Evolutionary conservation across 116 monocot species (phyloP).

Genomic region (Cymodocea nodosa): DNA sequence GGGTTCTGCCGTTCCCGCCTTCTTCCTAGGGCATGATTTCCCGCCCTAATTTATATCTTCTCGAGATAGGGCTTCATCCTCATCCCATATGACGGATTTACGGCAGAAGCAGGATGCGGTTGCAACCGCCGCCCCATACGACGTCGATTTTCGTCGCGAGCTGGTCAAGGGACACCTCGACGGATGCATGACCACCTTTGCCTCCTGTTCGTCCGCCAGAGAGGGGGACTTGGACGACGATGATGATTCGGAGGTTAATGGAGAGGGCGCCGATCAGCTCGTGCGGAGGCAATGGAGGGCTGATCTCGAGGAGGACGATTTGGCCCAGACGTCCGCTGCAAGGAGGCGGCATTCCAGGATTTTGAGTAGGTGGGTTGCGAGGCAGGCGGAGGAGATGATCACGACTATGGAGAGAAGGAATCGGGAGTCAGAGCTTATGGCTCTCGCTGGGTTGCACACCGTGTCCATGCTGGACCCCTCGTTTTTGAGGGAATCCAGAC

Average conservation of each 20-base stretch:
- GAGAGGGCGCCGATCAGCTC: constrained; percentile 17
- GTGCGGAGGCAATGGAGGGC: constrained; percentile 35
- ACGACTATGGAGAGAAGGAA: constrained; percentile 71
- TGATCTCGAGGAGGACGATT: constrained; percentile 36
- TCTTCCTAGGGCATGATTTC: too few species aligned
- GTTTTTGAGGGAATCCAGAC: constrained; percentile 27
- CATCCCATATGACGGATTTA: constrained; percentile 18
- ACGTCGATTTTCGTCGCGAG: constrained; percentile 35
- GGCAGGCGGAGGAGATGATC: constrained; percentile 75
- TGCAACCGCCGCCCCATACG: constrained; percentile 3
- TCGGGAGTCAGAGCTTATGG: constrained; percentile 74
- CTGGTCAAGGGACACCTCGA: constrained; percentile 44
- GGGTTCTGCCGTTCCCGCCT: too few species aligned
- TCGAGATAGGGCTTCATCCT: neutral
- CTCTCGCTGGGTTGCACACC: constrained; percentile 63
- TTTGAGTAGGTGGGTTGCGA: constrained; percentile 65
- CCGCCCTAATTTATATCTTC: neutral
- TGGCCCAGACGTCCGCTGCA: constrained; percentile 53
- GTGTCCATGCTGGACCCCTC: constrained; percentile 80
- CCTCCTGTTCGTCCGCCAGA: constrained; percentile 26
- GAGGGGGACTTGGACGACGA: constrained; percentile 22
- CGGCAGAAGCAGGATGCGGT: constrained; percentile 15
- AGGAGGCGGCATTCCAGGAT: constrained; percentile 54
- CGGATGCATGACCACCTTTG: constrained; percentile 17
- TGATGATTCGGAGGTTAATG: constrained; percentile 5